Percentiles rank a stretch among this genome's conserved stretches.
Conservation (phyloP, 1,139 yeast species). For the Hemisphaericaspora xylofermentans region DNA sequence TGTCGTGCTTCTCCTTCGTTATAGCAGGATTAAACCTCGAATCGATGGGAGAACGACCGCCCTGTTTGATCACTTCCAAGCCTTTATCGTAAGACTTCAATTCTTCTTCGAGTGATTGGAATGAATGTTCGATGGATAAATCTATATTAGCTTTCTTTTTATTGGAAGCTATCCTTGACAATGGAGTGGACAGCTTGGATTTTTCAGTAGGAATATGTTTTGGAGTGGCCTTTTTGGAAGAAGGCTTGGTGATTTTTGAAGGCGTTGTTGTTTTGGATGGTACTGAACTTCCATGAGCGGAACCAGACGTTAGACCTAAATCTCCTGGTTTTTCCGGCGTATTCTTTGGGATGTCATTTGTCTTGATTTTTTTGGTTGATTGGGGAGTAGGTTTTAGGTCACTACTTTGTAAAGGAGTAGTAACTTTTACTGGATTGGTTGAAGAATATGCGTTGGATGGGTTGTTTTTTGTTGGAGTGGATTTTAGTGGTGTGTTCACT, state of each 20-base stretch:
- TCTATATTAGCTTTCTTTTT: not conserved
- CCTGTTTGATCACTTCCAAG: constrained; percentile 18
- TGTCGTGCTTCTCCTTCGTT: constrained; percentile 29
- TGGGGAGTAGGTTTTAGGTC: too few species aligned
- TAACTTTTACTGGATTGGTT: constrained; percentile 3
- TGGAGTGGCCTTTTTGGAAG: constrained; percentile 7
- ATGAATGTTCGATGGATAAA: constrained; percentile 12
- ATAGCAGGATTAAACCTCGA: constrained; percentile 4
- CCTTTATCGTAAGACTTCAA: constrained; percentile 23
- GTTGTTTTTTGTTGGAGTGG: constrained; percentile 1
- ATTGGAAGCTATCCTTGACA: constrained; percentile 2
- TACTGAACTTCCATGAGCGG: not conserved
- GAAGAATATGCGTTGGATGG: constrained; percentile 2
- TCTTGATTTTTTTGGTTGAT: constrained; percentile 1
- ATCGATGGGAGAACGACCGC: constrained; percentile 1
- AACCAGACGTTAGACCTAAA: too few species aligned
- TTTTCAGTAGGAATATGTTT: not conserved
- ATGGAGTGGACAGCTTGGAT: not conserved
- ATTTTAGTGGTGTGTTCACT: constrained; percentile 1
- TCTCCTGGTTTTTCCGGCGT: too few species aligned
- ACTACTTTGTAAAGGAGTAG: too few species aligned
- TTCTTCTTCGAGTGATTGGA: constrained; percentile 24
- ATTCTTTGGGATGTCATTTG: constrained; percentile 10
- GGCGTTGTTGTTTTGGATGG: constrained; percentile 2
- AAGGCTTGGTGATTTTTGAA: constrained; percentile 9